Evolutionary conservation across 371 early-diverging fungal species (phyloP).

Genomic region (Rhizopus arrhizus): DNA sequence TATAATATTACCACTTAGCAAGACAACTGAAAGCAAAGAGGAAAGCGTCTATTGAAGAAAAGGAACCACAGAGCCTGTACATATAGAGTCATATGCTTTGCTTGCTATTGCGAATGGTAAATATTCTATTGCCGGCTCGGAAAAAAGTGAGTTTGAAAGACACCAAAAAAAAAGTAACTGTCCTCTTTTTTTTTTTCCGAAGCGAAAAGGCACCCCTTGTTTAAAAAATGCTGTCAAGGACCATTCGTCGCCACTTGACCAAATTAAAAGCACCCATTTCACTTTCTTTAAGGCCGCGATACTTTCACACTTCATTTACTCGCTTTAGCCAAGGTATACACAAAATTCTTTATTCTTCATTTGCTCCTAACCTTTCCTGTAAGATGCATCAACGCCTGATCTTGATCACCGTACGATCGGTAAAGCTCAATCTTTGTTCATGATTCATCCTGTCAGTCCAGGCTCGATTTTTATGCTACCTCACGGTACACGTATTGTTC

Average conservation of each 20-base stretch:
- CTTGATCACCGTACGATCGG: slow-evolving; percentile 97
- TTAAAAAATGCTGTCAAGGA: not conserved
- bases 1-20: too few relatives aligned
- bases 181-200: not conserved
- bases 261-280: too few relatives aligned
- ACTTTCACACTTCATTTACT: not conserved
- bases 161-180: too few relatives aligned
- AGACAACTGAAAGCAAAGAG: not conserved
- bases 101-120: too few relatives aligned
- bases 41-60: not conserved
- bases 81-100: not conserved
- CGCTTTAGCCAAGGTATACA: not conserved
- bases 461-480: slow-evolving; percentile 96
- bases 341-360: too few relatives aligned
- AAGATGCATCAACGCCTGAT: not conserved
- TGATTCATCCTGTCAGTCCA: slow-evolving; percentile 83
- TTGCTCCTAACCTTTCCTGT: too few relatives aligned
- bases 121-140: too few relatives aligned
- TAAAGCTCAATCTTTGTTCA: slow-evolving; percentile 65
- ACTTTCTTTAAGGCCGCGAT: too few relatives aligned
- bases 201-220: not conserved
- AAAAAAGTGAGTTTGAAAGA: too few relatives aligned
- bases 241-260: not conserved
- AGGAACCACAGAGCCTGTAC: not conserved
- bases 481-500: slow-evolving; percentile 89